These are phyloP conservation scores for Wallacemonas sp. DNA, from an alignment of 208 protist genomes.

Conservation along the genomic window DNA sequence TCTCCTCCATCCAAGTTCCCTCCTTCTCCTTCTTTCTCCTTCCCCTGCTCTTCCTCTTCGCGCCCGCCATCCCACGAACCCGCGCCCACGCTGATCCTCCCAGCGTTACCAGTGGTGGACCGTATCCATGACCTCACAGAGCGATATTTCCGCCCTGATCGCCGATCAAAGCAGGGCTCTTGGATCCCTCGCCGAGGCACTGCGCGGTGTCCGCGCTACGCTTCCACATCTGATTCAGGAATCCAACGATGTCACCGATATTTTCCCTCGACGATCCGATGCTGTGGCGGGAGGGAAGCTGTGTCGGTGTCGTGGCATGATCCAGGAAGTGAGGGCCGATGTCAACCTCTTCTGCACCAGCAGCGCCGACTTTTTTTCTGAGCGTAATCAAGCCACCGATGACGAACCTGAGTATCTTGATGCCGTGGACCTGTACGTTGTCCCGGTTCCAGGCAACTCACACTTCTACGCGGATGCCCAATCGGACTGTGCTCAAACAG, in stretches of 20 bases:
- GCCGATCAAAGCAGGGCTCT: slow-evolving; percentile 28
- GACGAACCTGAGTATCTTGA: slow-evolving; percentile 48
- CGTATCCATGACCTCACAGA: slow-evolving; percentile 27
- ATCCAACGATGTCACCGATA: slow-evolving; percentile 19
- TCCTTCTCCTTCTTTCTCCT: no score
- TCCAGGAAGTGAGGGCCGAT: slow-evolving; percentile 75
- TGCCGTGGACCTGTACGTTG: slow-evolving; percentile 67
- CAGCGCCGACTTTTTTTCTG: slow-evolving; percentile 39
- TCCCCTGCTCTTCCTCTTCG: no score
- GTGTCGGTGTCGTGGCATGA: slow-evolving; percentile 78
- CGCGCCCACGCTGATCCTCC: no score
- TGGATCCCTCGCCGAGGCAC: slow-evolving; percentile 31
- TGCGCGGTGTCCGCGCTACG: slow-evolving; percentile 30
- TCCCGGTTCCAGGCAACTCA: slow-evolving; percentile 77
- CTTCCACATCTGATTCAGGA: slow-evolving; percentile 11
- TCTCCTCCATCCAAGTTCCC: no score
- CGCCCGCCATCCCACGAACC: no score
- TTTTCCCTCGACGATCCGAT: slow-evolving; percentile 39
- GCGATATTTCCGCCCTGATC: slow-evolving; percentile 34
- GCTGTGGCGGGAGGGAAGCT: slow-evolving; percentile 27
- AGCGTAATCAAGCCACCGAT: neutral
- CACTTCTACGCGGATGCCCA: slow-evolving; percentile 52
- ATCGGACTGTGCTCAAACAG: neutral
- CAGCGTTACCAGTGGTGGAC: no score
- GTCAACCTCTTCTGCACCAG: slow-evolving; percentile 53